These are phyloP conservation scores for Podospora pseudopauciseta DNA, from an alignment of 495 filamentous ascomycete genomes.

Conservation along the genomic window DNA sequence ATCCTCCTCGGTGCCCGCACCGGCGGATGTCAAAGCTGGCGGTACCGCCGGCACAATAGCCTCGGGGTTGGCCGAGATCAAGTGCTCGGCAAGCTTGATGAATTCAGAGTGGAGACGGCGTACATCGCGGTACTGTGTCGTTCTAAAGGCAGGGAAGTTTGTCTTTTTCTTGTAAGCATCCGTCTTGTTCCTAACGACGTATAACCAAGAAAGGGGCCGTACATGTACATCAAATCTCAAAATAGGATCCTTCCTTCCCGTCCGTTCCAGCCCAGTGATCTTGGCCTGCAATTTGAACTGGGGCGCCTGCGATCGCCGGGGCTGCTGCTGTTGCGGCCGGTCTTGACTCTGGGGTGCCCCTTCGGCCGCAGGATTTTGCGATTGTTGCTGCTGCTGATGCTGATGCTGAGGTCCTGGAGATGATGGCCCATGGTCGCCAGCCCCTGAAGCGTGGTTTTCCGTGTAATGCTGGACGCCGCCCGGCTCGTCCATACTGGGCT, in stretches of 20 bases:
- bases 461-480: constrained; percentile 11
- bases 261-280: constrained; percentile 87
- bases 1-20: constrained; percentile 95
- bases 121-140: constrained; percentile 96
- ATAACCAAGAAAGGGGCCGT: constrained; percentile 33
- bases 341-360: constrained; percentile 40
- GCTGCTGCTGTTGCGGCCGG: constrained; percentile 32
- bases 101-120: constrained; percentile 95
- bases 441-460: constrained; percentile 14
- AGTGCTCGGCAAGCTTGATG: constrained; percentile 85
- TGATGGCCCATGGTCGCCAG: constrained; percentile 19
- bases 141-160: constrained; percentile 94
- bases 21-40: constrained; percentile 83
- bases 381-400: constrained; percentile 23
- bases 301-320: constrained; percentile 51
- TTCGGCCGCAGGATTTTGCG: constrained; percentile 29
- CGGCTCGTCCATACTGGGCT: constrained; percentile 14
- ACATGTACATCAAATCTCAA: constrained; percentile 97
- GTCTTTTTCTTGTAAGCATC: constrained; percentile 55
- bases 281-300: constrained; percentile 88
- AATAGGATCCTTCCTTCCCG: constrained; percentile 91
- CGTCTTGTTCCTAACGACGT: constrained; percentile 9
- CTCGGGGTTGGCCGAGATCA: constrained; percentile 94
- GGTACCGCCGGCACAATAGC: constrained; percentile 97
- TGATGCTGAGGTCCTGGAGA: constrained; percentile 22